Conservation (phyloP, 192 early-diverging fungal genomes). For the Backusella parvicylindrica region DNA sequence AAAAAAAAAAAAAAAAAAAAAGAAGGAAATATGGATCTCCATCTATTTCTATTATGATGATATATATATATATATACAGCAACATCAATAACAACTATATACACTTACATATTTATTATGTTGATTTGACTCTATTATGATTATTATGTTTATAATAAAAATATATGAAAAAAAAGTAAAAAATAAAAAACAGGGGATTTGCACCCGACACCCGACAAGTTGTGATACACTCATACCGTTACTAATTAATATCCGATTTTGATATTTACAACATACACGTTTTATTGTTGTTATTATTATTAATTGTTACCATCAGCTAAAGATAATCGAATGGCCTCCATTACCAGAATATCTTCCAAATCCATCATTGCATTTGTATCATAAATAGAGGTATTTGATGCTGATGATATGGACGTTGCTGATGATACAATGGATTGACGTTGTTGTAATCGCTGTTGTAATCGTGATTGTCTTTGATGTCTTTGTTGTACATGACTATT, state of each 20-base stretch:
- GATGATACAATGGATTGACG: background rate
- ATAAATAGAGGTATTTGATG: background rate
- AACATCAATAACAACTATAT: background rate
- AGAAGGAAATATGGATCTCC: background rate
- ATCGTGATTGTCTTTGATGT: background rate
- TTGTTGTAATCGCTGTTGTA: background rate
- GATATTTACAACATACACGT: background rate
- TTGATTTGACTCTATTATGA: background rate
- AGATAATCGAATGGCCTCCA: conserved; percentile 27
- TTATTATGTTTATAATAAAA: background rate
- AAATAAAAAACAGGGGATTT: background rate
- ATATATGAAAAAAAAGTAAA: background rate
- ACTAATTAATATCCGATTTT: background rate
- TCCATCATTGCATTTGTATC: conserved; percentile 15
- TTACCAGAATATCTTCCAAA: conserved; percentile 20
- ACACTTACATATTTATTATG: background rate
- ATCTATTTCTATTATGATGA: background rate
- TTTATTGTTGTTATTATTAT: background rate
- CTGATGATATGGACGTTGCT: background rate
- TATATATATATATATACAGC: background rate
- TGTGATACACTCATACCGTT: background rate
- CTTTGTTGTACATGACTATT: background rate
- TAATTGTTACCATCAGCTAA: background rate
- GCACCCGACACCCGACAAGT: conserved; percentile 2
- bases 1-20: background rate